Evolutionary conservation across 73 alveolate genomes (phyloP), one percentile per base, ranked within the genome.

Genomic region (Stentor roeselii): DNA sequence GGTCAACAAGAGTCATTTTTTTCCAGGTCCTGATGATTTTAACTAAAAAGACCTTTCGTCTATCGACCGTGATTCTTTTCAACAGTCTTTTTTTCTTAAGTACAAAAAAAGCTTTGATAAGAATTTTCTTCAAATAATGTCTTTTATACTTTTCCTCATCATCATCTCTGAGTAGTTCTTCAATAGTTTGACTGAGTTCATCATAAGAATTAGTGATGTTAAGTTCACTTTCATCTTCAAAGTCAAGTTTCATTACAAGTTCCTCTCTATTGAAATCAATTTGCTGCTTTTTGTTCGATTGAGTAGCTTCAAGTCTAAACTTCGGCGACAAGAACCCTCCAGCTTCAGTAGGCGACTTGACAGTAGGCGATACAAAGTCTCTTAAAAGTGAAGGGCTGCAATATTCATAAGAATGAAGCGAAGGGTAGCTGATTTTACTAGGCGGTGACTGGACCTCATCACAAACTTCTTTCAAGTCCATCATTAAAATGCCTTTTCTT

Each of bases 131-230:
- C 67, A 11, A 11, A 50, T 50, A 50, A 50, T 11, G 21, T 11
- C 67, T 50, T 21, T 50, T 50, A 50, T 50, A 50, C 21, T 50
- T 50, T 50, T 50, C 67, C 21, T 67, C 80, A 60, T 60, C 36
- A 60, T 67, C 80, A 2, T 67, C 80, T 21, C 37, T 67, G 34
- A 67, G 80, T 32, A 67, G 34, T 21, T 67, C 80, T 67, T 67
- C 80, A 67, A 67, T 67, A 0, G 80, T 67, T 2, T 67, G 80
- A 32, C 80, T 67, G 0, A 67, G 80, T 2, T 67, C 80, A 27
- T 67, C 80, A 21, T 32, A 21, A 27, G 80, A 67, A 21, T 21
- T 67, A 30, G 80, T 21, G 14, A 67, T 21, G 37, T 67, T 67
- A 36, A 67, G 21, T 1, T 67, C 80, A 2, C 80, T 67, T 67